Percentiles rank a stretch among this genome's conserved stretches.
phyloP scores from a whole-genome alignment of 768 basidiomycete genomes.

The Lanmaoa pseudosensibilis region DNA sequence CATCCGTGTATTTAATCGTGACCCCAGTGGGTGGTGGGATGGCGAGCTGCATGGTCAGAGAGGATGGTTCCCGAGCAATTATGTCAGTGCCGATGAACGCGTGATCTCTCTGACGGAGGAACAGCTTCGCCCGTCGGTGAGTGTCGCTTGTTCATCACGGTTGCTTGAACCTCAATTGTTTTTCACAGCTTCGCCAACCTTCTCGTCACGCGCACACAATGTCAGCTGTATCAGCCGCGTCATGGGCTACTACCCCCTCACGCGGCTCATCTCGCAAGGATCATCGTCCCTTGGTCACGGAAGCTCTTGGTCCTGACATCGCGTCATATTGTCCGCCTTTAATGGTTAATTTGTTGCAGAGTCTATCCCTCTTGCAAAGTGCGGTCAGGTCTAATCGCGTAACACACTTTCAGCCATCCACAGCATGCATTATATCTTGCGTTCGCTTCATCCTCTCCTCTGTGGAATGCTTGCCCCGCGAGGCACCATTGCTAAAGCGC shows the following conservation, averaged over 20 bases:
- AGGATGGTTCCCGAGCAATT: slow-evolving; percentile 99
- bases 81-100: slow-evolving; percentile 69
- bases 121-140: slow-evolving; percentile 46
- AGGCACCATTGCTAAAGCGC: slow-evolving; percentile 67
- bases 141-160: slow-evolving; percentile 21
- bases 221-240: slow-evolving; percentile 52
- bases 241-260: slow-evolving; percentile 53
- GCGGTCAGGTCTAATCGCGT: slow-evolving; percentile 77
- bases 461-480: slow-evolving; percentile 81
- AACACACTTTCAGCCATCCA: slow-evolving; percentile 89
- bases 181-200: slow-evolving; percentile 32
- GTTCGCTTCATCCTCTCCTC: slow-evolving; percentile 84
- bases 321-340: slow-evolving; percentile 73
- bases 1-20: slow-evolving; percentile 86
- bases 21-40: slow-evolving; percentile 97
- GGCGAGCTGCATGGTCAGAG: slow-evolving; percentile 85
- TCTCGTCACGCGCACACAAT: slow-evolving; percentile 49
- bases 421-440: slow-evolving; percentile 92
- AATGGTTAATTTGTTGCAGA: slow-evolving; percentile 82
- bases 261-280: slow-evolving; percentile 37
- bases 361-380: slow-evolving; percentile 80
- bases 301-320: slow-evolving; percentile 48
- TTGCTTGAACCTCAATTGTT: background rate
- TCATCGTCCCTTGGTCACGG: slow-evolving; percentile 46
- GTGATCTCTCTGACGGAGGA: slow-evolving; percentile 54